Base-by-base conservation (phyloP, 176 grass and related monocot genomes). In the Secale cereale region DNA sequence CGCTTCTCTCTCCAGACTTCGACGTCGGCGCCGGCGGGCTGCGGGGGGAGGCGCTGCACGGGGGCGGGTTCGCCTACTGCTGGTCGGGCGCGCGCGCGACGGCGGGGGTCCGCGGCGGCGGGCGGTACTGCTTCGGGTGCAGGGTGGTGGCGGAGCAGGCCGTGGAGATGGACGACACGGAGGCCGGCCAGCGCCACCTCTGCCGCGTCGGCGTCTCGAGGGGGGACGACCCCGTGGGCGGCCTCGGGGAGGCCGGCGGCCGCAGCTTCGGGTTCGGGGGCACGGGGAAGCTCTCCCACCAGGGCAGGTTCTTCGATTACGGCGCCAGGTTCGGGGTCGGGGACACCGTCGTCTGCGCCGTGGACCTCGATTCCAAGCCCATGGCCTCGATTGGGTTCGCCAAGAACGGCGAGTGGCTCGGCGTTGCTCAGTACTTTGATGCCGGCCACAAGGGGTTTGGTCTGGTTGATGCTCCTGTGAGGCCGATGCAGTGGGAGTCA, bases 41-140 rank as follows among this genome's bases (percentile, higher is more conserved):
- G 35, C 87, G 45, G 46, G 89, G 92, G 14, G 43, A 81, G 16
- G 89, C 85, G 63, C 73, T 85, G 46, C 81, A 85, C 79, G 85
- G 87, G 71, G 92, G 85, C 70, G 89, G 78, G 80, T 91, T 94
- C 79, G 87, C 89, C 20, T 94, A 94, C 79, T 91, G 89, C 78
- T 94, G 92, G 92, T 94, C 92, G 6, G 92, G 92, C 37, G 87
- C 92, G 81, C 87, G 92, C 45, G 87, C 89, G 26, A 87, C 36
- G 69, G 89, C 69, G 5, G 92, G 87, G 32, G 83, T 50, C 23
- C 64, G 78, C 20, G 67, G 89, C 48, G 87, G 92, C 65, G 89
- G 92, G 85, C 73, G 60, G 73, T 91, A 94, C 76, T 91, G 92
- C 73, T 94, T 91, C 70, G 89, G 92, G 22, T 94, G 92, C 84